These are phyloP conservation scores for Infundibulicybe gibba DNA, from an alignment of 768 basidiomycete species.

Conservation along the genomic window DNA sequence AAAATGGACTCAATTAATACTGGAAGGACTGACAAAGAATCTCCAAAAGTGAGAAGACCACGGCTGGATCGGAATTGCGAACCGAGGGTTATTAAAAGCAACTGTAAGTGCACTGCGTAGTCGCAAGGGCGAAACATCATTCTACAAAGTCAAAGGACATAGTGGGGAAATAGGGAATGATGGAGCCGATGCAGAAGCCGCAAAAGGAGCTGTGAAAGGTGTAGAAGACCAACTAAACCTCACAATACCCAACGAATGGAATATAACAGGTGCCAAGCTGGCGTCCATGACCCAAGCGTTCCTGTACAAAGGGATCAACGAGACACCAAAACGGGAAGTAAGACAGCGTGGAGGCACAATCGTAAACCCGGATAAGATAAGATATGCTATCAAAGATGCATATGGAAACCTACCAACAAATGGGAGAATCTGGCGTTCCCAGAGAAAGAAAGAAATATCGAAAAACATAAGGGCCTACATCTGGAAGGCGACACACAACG, in stretches of 20 bases:
- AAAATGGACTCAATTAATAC: conserved; percentile 11
- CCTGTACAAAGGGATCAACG: not conserved
- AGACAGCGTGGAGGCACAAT: not conserved
- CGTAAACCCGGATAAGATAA: not conserved
- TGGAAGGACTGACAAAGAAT: conserved; percentile 8
- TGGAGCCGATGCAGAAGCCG: conserved; percentile 8
- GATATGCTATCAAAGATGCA: not conserved
- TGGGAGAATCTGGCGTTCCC: not conserved
- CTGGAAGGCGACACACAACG: conserved; percentile 18
- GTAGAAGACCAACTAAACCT: not conserved
- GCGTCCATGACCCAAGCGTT: not conserved
- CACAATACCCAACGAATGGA: not conserved
- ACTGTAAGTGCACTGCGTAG: not conserved
- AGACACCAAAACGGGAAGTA: not conserved
- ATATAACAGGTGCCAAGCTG: not conserved
- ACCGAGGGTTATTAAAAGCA: not conserved
- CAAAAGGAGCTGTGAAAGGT: not conserved
- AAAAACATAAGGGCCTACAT: conserved; percentile 10
- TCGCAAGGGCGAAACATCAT: not conserved
- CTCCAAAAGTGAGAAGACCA: conserved; percentile 4
- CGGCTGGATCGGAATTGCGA: conserved; percentile 6
- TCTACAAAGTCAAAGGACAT: not conserved
- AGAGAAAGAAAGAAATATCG: not conserved
- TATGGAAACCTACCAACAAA: not conserved
- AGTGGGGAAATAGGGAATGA: conserved; percentile 9